A percentile compares a stretch with the other conserved stretches of the same genome.
Evolutionary conservation across 352 stramenopile genomes (phyloP).

Genomic region (Phytopythium helicoides): DNA sequence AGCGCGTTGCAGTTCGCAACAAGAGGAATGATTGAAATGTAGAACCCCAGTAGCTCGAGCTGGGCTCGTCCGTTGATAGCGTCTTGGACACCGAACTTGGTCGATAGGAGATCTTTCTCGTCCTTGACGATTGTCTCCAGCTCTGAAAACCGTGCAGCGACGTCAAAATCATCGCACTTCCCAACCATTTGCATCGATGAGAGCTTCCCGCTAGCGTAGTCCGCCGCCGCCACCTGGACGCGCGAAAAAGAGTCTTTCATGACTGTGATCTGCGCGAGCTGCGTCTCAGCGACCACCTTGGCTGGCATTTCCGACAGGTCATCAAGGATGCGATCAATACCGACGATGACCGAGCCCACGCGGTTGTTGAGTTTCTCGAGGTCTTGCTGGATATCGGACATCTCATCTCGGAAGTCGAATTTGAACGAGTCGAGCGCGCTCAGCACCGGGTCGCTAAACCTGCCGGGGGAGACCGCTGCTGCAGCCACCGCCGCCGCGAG

Average conservation of each 20-base stretch:
- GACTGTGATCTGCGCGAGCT: conserved; percentile 31
- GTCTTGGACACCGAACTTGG: conserved; percentile 30
- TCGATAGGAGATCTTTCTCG: conserved; percentile 27
- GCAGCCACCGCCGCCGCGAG: conserved; percentile 36
- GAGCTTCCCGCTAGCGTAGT: conserved; percentile 33
- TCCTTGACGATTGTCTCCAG: conserved; percentile 45
- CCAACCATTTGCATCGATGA: conserved; percentile 33
- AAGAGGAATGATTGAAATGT: conserved; percentile 40
- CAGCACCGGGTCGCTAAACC: conserved; percentile 29
- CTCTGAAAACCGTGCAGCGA: conserved; percentile 39
- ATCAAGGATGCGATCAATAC: conserved; percentile 32
- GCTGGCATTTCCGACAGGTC: conserved; percentile 34
- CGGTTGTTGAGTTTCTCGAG: conserved; percentile 26
- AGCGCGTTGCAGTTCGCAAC: conserved; percentile 50
- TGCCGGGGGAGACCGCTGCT: conserved; percentile 1
- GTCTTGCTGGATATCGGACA: conserved; percentile 23
- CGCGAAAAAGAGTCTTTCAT: conserved; percentile 52
- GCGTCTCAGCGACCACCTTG: conserved; percentile 48
- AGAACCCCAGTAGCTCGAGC: conserved; percentile 37
- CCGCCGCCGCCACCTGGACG: conserved; percentile 24
- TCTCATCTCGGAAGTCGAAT: conserved; percentile 18
- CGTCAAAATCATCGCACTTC: conserved; percentile 51
- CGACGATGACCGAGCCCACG: conserved; percentile 22
- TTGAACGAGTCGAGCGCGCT: conserved; percentile 24
- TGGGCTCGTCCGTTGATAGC: conserved; percentile 20